A percentile compares a stretch with the other conserved stretches of the same genome.
These are phyloP conservation scores for Russula foetens DNA, from an alignment of 768 basidiomycete species.

Conservation along the genomic window DNA sequence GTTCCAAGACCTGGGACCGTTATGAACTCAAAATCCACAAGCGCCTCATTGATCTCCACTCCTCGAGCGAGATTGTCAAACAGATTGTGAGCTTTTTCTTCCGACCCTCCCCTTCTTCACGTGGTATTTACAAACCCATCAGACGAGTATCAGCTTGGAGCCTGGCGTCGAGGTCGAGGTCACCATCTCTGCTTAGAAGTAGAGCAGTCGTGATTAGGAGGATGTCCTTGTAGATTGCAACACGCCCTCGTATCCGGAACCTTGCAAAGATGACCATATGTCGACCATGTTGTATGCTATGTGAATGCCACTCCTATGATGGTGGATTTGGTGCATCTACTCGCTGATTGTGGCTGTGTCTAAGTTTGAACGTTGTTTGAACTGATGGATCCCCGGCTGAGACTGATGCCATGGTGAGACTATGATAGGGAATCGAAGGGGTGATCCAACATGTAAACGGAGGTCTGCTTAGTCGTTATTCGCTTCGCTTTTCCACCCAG, in stretches of 20 bases:
- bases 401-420: too few species aligned
- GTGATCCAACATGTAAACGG: too few species aligned
- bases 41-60: slow-evolving; percentile 97
- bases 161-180: slow-evolving; percentile 99
- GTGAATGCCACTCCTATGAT: neutral
- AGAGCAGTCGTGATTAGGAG: neutral
- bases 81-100: slow-evolving; percentile 71
- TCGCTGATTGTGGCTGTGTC: too few species aligned
- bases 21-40: slow-evolving; percentile 99
- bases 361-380: too few species aligned
- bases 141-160: slow-evolving; percentile 99
- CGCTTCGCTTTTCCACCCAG: too few species aligned
- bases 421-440: too few species aligned
- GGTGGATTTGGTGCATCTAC: neutral
- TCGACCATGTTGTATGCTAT: neutral
- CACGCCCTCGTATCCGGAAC: too few species aligned
- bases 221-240: too few species aligned
- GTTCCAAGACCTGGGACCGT: slow-evolving; percentile 99
- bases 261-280: too few species aligned
- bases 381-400: too few species aligned
- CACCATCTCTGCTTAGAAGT: slow-evolving; percentile 71
- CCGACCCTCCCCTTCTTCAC: neutral
- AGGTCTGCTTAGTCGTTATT: too few species aligned
- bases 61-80: slow-evolving; percentile 98
- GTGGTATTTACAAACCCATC: slow-evolving; percentile 1